Evolutionary conservation across 495 filamentous ascomycete genomes (phyloP).

Genomic region (Oleoguttula mirabilis): DNA sequence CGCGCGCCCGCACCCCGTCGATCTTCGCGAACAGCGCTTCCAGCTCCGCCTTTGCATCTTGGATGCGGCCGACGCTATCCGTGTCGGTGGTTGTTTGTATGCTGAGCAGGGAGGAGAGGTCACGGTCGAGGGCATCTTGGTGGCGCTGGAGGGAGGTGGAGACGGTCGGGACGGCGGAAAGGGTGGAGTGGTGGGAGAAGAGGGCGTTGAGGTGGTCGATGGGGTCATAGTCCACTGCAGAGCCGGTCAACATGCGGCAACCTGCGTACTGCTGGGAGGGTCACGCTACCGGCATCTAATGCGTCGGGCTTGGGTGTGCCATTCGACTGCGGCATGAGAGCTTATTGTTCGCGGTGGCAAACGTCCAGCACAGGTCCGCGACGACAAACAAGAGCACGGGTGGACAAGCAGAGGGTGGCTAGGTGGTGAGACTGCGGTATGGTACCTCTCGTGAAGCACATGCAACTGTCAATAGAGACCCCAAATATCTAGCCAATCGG

Average conservation of each 20-base stretch:
- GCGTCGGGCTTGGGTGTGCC: slow-evolving; percentile 21
- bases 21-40: slow-evolving; percentile 88
- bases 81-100: slow-evolving; percentile 76
- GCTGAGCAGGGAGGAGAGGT: slow-evolving; percentile 65
- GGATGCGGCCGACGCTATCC: slow-evolving; percentile 79
- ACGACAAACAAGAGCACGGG: neutral
- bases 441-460: slow-evolving; percentile 5
- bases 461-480: slow-evolving; percentile 8
- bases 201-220: slow-evolving; percentile 87
- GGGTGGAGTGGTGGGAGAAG: slow-evolving; percentile 82
- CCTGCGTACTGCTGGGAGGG: neutral
- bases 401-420: neutral
- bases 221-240: slow-evolving; percentile 80
- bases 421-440: neutral
- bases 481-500: slow-evolving; percentile 5
- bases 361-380: neutral
- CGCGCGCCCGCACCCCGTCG: slow-evolving; percentile 81
- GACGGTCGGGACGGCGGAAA: slow-evolving; percentile 62
- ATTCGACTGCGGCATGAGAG: slow-evolving; percentile 25
- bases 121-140: slow-evolving; percentile 72
- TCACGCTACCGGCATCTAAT: slow-evolving; percentile 30
- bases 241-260: slow-evolving; percentile 8
- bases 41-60: slow-evolving; percentile 78
- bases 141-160: slow-evolving; percentile 59
- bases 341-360: no score